These are phyloP conservation scores for Pleurotus citrinopileatus DNA, from an alignment of 768 basidiomycete genomes.

Conservation along the genomic window DNA sequence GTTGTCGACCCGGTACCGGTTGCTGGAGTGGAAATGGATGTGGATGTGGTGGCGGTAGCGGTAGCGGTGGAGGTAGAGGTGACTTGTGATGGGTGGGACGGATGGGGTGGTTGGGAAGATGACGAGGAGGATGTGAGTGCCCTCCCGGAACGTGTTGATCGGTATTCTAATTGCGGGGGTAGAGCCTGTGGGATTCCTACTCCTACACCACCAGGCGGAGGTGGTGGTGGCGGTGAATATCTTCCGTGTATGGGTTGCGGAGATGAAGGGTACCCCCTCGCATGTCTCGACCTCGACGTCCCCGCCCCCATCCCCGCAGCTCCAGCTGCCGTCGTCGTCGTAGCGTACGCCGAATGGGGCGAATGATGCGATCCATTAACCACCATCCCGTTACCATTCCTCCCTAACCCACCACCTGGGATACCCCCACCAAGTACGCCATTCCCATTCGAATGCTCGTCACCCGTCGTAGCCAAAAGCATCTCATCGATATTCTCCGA, in stretches of 20 bases:
- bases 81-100: constrained; percentile 20
- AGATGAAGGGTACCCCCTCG: neutral
- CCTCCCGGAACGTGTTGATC: neutral
- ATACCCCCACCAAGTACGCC: no score
- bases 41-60: constrained; percentile 20
- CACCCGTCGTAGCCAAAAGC: constrained; percentile 36
- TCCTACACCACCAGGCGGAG: no score
- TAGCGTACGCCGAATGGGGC: neutral
- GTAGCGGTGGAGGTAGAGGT: constrained; percentile 15
- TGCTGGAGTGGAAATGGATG: neutral
- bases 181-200: neutral
- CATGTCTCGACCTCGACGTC: neutral
- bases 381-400: neutral
- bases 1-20: constrained; percentile 5
- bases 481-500: constrained; percentile 35
- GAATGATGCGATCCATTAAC: neutral
- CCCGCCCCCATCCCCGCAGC: neutral
- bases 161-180: neutral
- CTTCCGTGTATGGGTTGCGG: neutral
- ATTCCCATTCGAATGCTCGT: constrained; percentile 15
- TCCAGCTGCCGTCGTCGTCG: neutral
- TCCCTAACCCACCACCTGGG: neutral
- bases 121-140: constrained; percentile 8
- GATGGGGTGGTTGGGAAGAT: constrained; percentile 14
- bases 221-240: neutral